phyloP scores from a whole-genome alignment of 352 stramenopile species.

The Pythium dissotocum region DNA sequence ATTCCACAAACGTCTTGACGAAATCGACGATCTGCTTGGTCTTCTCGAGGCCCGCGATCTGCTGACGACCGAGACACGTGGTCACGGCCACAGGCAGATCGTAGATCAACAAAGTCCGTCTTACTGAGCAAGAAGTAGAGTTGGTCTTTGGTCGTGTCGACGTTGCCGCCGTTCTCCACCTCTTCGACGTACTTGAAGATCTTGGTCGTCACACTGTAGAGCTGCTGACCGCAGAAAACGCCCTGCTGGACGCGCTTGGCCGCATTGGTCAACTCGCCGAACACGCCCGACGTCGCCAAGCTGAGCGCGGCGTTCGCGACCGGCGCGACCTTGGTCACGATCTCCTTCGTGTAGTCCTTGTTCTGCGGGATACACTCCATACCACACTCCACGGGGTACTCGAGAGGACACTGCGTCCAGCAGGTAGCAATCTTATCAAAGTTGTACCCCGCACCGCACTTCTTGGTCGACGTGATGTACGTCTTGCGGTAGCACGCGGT shows the following conservation, averaged over 20 bases:
- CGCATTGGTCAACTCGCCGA: constrained; percentile 32
- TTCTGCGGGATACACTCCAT: constrained; percentile 61
- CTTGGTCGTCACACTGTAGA: constrained; percentile 21
- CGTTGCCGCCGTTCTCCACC: constrained; percentile 13
- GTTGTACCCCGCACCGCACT: constrained; percentile 45
- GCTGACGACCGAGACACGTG: constrained; percentile 40
- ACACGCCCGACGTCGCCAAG: constrained; percentile 37
- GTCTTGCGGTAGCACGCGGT: too few species aligned
- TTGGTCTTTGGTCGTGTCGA: constrained; percentile 50
- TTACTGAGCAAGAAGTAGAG: constrained; percentile 54
- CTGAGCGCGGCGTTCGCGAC: constrained; percentile 42
- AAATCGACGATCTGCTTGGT: constrained; percentile 38
- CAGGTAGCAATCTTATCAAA: constrained; percentile 50
- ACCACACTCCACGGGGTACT: constrained; percentile 58
- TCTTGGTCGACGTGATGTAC: constrained; percentile 31
- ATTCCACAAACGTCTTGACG: constrained; percentile 17
- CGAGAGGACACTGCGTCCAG: constrained; percentile 57
- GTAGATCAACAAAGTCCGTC: constrained; percentile 50
- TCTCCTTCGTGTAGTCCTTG: constrained; percentile 45
- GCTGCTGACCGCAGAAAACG: constrained; percentile 27
- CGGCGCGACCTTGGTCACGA: constrained; percentile 38
- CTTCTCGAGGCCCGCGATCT: constrained; percentile 32
- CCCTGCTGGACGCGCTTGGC: constrained; percentile 20
- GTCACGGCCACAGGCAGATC: constrained; percentile 54
- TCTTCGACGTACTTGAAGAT: constrained; percentile 25